Evolutionary conservation across 169 alveolate genomes (phyloP).

Genomic region (Plasmodium yoelii): DNA sequence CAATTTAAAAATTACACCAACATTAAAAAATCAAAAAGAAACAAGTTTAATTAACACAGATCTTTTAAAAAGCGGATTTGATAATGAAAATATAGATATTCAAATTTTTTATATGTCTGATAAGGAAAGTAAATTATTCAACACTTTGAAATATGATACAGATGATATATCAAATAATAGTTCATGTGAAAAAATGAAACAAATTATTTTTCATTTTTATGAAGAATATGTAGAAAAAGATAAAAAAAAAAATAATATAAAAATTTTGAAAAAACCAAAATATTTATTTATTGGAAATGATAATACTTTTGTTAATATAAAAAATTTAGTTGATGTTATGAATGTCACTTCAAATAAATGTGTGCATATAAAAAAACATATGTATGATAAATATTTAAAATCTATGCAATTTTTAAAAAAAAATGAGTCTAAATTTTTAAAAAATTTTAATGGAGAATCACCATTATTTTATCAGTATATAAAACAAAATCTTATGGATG

Average conservation of each 20-base stretch:
- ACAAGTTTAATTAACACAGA: background rate
- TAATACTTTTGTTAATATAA: constrained; percentile 56
- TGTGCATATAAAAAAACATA: constrained; percentile 45
- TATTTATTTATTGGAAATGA: constrained; percentile 55
- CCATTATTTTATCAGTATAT: constrained; percentile 21
- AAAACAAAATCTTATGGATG: constrained; percentile 2
- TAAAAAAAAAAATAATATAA: background rate
- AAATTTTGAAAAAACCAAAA: background rate
- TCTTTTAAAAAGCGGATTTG: constrained; percentile 43
- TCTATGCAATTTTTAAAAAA: constrained; percentile 17
- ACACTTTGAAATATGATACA: constrained; percentile 4
- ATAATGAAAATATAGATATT: constrained; percentile 18
- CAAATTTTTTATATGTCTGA: constrained; percentile 45
- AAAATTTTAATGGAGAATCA: constrained; percentile 16
- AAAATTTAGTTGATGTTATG: constrained; percentile 69
- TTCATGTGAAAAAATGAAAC: constrained; percentile 17
- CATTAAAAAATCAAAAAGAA: constrained; percentile 8
- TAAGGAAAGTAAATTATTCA: constrained; percentile 18
- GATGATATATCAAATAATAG: background rate
- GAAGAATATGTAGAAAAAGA: constrained; percentile 57
- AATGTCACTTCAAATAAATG: constrained; percentile 53
- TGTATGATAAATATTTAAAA: constrained; percentile 50
- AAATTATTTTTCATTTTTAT: constrained; percentile 46
- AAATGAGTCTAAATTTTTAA: constrained; percentile 7
- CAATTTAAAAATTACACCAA: background rate